Evolutionary conservation across 768 basidiomycete species (phyloP).

Genomic region (Mycena maculata): DNA sequence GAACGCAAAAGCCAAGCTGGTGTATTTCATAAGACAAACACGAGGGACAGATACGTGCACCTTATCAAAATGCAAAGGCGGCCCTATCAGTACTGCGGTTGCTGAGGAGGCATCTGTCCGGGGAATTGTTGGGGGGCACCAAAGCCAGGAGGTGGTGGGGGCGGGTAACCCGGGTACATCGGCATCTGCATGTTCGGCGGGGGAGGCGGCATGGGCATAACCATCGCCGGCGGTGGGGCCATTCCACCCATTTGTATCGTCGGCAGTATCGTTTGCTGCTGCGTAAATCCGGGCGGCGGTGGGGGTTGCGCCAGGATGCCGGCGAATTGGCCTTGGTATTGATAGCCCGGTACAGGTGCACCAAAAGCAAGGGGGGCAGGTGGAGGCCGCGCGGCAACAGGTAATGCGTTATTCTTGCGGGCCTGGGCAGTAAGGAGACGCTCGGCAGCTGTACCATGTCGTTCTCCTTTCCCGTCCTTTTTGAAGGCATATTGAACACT

Average conservation of each 20-base stretch:
- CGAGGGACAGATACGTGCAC: constrained; percentile 20
- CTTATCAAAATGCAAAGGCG: constrained; percentile 28
- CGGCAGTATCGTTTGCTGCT: constrained; percentile 75
- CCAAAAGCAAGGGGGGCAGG: constrained; percentile 81
- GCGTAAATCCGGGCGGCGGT: constrained; percentile 83
- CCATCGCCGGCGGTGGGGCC: constrained; percentile 31
- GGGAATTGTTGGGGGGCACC: constrained; percentile 59
- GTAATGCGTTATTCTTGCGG: constrained; percentile 92
- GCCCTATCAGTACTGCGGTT: constrained; percentile 46
- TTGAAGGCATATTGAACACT: constrained; percentile 99
- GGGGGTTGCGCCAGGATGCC: constrained; percentile 86
- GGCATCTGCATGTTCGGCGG: constrained; percentile 53
- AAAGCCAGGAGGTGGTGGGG: constrained; percentile 75
- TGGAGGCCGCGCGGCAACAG: constrained; percentile 80
- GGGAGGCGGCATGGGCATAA: constrained; percentile 43
- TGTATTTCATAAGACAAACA: constrained; percentile 25
- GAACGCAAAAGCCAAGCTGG: constrained; percentile 2
- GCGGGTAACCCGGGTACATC: constrained; percentile 63
- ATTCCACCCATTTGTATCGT: constrained; percentile 53
- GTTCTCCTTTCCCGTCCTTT: constrained; percentile 98
- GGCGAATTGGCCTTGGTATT: constrained; percentile 94
- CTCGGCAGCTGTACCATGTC: constrained; percentile 97
- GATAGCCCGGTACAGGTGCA: constrained; percentile 74
- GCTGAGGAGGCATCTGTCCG: constrained; percentile 58
- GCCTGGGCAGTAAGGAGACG: constrained; percentile 95